Conservation (phyloP, 805 yeast species). For the Vanderwaltozyma tropicalis region DNA sequence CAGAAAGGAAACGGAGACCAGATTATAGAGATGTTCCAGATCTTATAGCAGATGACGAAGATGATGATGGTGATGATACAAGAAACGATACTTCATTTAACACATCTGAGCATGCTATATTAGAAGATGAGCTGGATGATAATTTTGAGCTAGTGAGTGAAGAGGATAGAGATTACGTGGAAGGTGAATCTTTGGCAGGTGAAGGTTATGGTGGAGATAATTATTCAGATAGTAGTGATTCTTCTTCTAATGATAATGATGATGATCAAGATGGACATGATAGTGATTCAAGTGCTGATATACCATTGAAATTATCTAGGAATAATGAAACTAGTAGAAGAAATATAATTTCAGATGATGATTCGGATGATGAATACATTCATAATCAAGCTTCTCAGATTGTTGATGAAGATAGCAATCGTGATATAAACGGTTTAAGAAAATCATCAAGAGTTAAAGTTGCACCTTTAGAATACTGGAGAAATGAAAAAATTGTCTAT, state of each 20-base stretch:
- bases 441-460: constrained; percentile 57
- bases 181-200: constrained; percentile 13
- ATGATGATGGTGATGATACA: constrained; percentile 6
- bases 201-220: constrained; percentile 1
- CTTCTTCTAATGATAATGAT: neutral
- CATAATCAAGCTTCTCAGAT: constrained; percentile 1
- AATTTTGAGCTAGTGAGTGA: constrained; percentile 14
- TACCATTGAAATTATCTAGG: too few relatives aligned
- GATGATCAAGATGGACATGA: neutral
- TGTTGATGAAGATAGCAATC: constrained; percentile 4
- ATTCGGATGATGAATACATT: constrained; percentile 4
- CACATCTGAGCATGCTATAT: constrained; percentile 26
- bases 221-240: constrained; percentile 4
- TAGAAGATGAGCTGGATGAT: constrained; percentile 22
- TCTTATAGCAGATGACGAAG: constrained; percentile 76
- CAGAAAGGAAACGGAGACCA: constrained; percentile 6
- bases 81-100: constrained; percentile 22
- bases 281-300: neutral
- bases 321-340: neutral
- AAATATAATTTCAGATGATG: constrained; percentile 4
- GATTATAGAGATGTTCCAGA: constrained; percentile 49
- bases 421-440: constrained; percentile 34
- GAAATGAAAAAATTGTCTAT: constrained; percentile 66
- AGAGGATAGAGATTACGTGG: constrained; percentile 29
- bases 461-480: constrained; percentile 75